phyloP scores from a whole-genome alignment of 129 eudicot species.

The carrot (Daucus carota) region DH1_v3.0 NC_030386.2:33311501-33312000 shows the following conservation, averaged over 20 bases:
- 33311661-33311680: too few relatives aligned
- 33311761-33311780: slow-evolving; percentile 59
- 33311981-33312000: slow-evolving; percentile 50
- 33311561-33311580: slow-evolving; percentile 31
- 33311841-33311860: slow-evolving; percentile 65
- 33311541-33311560: slow-evolving; percentile 37
- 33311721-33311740: slow-evolving; percentile 78
- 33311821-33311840: slow-evolving; percentile 63
- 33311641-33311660: too few relatives aligned
- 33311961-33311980: slow-evolving; percentile 60
- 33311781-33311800: slow-evolving; percentile 62
- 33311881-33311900: slow-evolving; percentile 35
- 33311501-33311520: slow-evolving; percentile 53
- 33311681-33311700: too few relatives aligned
- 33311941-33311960: neutral
- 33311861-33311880: slow-evolving; percentile 63
- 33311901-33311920: too few relatives aligned
- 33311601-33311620: slow-evolving; percentile 63
- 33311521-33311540: slow-evolving; percentile 31
- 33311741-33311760: slow-evolving; percentile 61
- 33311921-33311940: too few relatives aligned
- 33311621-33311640: too few relatives aligned
- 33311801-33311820: slow-evolving; percentile 61
- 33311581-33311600: slow-evolving; percentile 44
- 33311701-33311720: slow-evolving; percentile 67